A percentile compares a stretch with the other conserved stretches of the same genome.
phyloP scores from a whole-genome alignment of 2,329 filamentous ascomycete species.

The Pestalotiopsis sp. region DNA sequence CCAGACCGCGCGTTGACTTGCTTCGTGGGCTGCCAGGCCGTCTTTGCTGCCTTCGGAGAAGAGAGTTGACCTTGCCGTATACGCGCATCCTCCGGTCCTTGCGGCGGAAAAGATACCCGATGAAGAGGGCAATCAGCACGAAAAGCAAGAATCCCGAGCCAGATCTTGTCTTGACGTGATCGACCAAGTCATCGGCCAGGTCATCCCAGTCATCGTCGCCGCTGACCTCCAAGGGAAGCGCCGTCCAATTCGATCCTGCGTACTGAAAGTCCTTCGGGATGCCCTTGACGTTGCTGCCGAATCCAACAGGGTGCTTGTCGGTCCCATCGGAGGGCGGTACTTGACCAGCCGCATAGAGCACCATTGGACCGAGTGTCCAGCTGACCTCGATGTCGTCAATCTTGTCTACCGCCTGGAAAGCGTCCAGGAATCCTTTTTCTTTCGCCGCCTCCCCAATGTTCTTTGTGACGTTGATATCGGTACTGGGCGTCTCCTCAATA shows the following conservation, averaged over 20 bases:
- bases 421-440: slow-evolving; percentile 73
- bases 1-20: slow-evolving; percentile 47
- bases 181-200: slow-evolving; percentile 58
- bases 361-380: slow-evolving; percentile 96
- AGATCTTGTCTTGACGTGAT: slow-evolving; percentile 65
- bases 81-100: slow-evolving; percentile 70
- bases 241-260: slow-evolving; percentile 61
- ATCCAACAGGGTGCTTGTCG: slow-evolving; percentile 75
- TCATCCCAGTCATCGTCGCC: slow-evolving; percentile 54
- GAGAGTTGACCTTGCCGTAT: slow-evolving; percentile 50
- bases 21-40: slow-evolving; percentile 43
- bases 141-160: slow-evolving; percentile 78
- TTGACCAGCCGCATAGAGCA: slow-evolving; percentile 90
- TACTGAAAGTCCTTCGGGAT: slow-evolving; percentile 80
- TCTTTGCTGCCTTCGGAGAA: slow-evolving; percentile 42
- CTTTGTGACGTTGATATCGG: slow-evolving; percentile 70
- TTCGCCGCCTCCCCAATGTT: slow-evolving; percentile 68
- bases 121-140: slow-evolving; percentile 67
- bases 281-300: slow-evolving; percentile 77
- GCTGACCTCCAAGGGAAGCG: slow-evolving; percentile 19
- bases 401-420: slow-evolving; percentile 92
- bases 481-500: slow-evolving; percentile 60
- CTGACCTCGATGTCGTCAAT: slow-evolving; percentile 90
- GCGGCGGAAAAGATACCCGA: slow-evolving; percentile 74
- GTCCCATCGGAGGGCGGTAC: slow-evolving; percentile 64